These are phyloP conservation scores for Karstenula rhodostoma DNA, from an alignment of 2,329 filamentous ascomycete genomes.

Conservation along the genomic window DNA sequence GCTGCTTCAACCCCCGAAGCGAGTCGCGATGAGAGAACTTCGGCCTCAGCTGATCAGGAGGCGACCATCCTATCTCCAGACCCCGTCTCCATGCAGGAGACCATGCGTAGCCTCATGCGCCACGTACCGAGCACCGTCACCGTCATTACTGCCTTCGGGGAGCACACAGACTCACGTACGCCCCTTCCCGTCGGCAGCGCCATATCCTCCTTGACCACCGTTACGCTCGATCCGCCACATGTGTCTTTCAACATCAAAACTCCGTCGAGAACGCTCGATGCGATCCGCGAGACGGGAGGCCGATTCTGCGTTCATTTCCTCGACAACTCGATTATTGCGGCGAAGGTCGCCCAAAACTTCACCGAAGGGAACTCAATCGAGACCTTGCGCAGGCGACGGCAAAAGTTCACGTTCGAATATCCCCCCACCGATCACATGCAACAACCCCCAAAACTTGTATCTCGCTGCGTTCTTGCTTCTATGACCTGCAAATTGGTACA, in stretches of 20 bases:
- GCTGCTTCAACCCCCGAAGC: neutral
- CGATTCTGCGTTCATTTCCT: constrained; percentile 63
- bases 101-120: constrained; percentile 57
- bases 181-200: constrained; percentile 55
- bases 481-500: constrained; percentile 47
- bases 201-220: constrained; percentile 68
- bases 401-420: neutral
- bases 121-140: constrained; percentile 65
- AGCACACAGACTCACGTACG: constrained; percentile 22
- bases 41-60: neutral
- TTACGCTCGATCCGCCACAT: constrained; percentile 65
- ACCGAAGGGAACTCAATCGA: constrained; percentile 36
- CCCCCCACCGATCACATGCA: neutral
- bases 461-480: constrained; percentile 31
- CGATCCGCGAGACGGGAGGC: constrained; percentile 55
- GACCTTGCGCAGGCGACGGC: constrained; percentile 29
- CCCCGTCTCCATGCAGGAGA: neutral
- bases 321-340: constrained; percentile 34
- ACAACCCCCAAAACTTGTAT: constrained; percentile 28
- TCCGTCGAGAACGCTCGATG: constrained; percentile 64
- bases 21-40: too few relatives aligned
- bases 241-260: constrained; percentile 68
- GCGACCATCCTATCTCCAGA: neutral
- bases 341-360: constrained; percentile 40
- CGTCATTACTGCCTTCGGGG: constrained; percentile 56